Evolutionary conservation across 257 asterid genomes (phyloP), one percentile per base, ranked within the genome.

Genomic region (Orobanche coerulescens): DNA sequence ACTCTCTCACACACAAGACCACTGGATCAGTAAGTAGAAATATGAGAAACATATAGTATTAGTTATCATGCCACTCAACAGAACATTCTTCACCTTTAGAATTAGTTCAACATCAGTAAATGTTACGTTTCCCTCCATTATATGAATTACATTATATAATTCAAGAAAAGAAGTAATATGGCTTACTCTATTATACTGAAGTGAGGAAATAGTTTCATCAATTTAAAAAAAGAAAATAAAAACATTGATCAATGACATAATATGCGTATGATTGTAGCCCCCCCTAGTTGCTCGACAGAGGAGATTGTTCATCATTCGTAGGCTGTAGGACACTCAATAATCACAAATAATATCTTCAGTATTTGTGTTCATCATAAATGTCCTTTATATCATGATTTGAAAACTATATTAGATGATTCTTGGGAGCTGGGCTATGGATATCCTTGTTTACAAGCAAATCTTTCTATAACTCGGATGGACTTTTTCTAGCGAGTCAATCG

Each of bases 211-310:
- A 23, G 47, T 40, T 53, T 25, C 23, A 42, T 42, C 24, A 59
- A 39, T 12, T 4, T 22, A 46, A 60, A 44, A 39, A 68, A 4
- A 37, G 33, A 18, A n/a, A n/a, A n/a, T n/a, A n/a, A n/a, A n/a
- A n/a, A n/a, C n/a, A n/a, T n/a, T n/a, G 30, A 20, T 5, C 16
- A 18, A 15, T 18, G 19, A 46, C 37, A 36, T 6, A 48, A 73
- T 76, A 53, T 78, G 0, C 15, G 82, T 79, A 64, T 42, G 75
- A 74, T 19, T 73, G 88, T 78, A 78, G 82, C 84, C 84, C 75
- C 84, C 88, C 6, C 74, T 58, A 16, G 69, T 71, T 73, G 66
- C 79, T 81, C 50, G 13, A 70, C 66, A 31, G 72, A 62, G 78
- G 76, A 71, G 82, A 75, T 30, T 78, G 82, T 81, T 78, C 87